phyloP scores from a whole-genome alignment of 768 basidiomycete species.

The Leccinum pellstonianum region DNA sequence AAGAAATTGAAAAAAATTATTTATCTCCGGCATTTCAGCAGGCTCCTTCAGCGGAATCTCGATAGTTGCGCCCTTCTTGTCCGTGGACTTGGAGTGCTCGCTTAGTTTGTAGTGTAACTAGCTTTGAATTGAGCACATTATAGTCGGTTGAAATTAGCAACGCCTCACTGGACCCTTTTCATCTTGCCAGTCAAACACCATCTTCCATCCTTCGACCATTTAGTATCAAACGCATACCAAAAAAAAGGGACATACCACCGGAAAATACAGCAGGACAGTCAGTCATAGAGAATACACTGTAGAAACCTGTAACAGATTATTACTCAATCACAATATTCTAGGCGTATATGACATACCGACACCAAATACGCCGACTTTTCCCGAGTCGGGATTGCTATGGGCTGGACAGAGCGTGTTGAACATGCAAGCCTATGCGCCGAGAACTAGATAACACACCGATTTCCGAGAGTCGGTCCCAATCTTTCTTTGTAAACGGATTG shows the following conservation, averaged over 20 bases:
- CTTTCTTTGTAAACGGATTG: conserved; percentile 73
- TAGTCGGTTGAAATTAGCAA: not conserved
- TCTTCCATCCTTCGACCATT: conserved; percentile 63
- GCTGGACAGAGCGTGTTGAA: conserved; percentile 41
- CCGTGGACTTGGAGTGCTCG: conserved; percentile 37
- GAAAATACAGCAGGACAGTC: conserved; percentile 77
- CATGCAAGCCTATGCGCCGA: not conserved
- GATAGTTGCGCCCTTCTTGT: conserved; percentile 68
- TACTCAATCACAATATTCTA: no score
- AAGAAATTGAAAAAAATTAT: conserved; percentile 65
- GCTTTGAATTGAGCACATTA: not conserved
- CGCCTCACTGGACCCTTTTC: conserved; percentile 46
- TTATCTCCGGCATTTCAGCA: conserved; percentile 66
- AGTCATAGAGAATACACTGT: conserved; percentile 76
- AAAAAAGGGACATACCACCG: conserved; percentile 45
- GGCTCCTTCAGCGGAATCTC: conserved; percentile 81
- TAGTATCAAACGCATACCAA: conserved; percentile 11
- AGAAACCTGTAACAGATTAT: conserved; percentile 50
- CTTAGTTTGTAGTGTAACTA: conserved; percentile 80
- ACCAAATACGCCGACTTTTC: conserved; percentile 67
- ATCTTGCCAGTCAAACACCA: conserved; percentile 94
- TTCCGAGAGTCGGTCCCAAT: conserved; percentile 88
- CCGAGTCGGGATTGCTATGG: conserved; percentile 90
- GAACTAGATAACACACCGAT: conserved; percentile 56
- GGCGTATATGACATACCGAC: no score